These are phyloP conservation scores for Penicillium diatomitis DNA, from an alignment of 495 filamentous ascomycete species.

Conservation along the genomic window DNA sequence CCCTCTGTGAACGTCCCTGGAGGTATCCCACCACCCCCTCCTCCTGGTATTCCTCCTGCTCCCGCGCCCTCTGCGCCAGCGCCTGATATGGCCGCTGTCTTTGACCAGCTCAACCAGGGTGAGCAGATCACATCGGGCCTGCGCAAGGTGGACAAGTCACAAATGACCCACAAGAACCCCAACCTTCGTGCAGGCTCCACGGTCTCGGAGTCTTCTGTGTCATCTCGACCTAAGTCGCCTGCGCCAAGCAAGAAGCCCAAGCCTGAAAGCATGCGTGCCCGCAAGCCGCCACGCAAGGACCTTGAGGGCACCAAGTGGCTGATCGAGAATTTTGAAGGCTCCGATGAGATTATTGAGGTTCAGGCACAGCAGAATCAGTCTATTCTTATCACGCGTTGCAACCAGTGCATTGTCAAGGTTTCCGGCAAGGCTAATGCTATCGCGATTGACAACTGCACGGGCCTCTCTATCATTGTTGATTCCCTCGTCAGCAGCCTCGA, in stretches of 20 bases:
- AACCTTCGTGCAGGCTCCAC: constrained; percentile 63
- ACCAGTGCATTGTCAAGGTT: constrained; percentile 79
- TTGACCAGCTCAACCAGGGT: constrained; percentile 83
- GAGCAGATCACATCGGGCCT: constrained; percentile 76
- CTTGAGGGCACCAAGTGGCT: constrained; percentile 95
- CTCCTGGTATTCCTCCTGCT: constrained; percentile 30
- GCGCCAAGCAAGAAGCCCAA: constrained; percentile 87
- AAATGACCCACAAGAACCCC: constrained; percentile 99
- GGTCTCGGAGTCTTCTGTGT: constrained; percentile 47
- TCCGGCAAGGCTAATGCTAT: constrained; percentile 91
- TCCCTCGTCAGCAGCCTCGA: constrained; percentile 85
- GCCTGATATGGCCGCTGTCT: constrained; percentile 71
- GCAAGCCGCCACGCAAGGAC: constrained; percentile 86
- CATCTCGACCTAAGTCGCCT: constrained; percentile 61
- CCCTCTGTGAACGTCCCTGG: constrained; percentile 45
- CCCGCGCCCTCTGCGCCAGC: constrained; percentile 22
- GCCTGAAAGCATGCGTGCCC: constrained; percentile 85
- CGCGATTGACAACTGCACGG: constrained; percentile 79
- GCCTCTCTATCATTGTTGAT: constrained; percentile 79
- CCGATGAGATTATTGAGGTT: constrained; percentile 61
- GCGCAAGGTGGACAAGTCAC: constrained; percentile 81
- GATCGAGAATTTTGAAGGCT: constrained; percentile 86
- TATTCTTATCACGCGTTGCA: constrained; percentile 85
- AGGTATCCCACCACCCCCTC: constrained; percentile 68
- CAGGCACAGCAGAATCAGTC: constrained; percentile 75